These are phyloP conservation scores for Cladorrhinum samala DNA, from an alignment of 495 filamentous ascomycete species.

Conservation along the genomic window DNA sequence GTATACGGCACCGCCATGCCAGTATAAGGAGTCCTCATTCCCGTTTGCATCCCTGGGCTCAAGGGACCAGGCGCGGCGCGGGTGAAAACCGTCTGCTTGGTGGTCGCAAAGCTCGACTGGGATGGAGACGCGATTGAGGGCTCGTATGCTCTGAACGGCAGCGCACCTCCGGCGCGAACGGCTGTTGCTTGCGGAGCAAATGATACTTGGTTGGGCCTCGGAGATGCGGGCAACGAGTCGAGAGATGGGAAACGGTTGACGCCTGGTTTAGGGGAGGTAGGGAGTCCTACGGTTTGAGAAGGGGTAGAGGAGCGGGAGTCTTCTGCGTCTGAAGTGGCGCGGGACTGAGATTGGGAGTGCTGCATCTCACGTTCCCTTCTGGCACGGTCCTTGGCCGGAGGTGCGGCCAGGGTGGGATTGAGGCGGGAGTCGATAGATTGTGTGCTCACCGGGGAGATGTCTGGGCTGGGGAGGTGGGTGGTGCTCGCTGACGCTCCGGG, in stretches of 20 bases:
- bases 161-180: constrained; percentile 40
- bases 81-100: constrained; percentile 76
- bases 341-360: constrained; percentile 23
- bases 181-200: constrained; percentile 21
- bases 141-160: constrained; percentile 60
- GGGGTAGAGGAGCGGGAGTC: constrained; percentile 40
- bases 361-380: constrained; percentile 7
- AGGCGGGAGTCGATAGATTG: constrained; percentile 45
- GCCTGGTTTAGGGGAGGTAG: constrained; percentile 41
- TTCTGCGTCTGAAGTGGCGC: constrained; percentile 26
- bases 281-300: constrained; percentile 41
- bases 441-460: constrained; percentile 43
- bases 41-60: constrained; percentile 32
- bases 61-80: constrained; percentile 44
- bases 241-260: constrained; percentile 41
- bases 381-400: constrained; percentile 10
- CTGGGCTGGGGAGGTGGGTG: constrained; percentile 38
- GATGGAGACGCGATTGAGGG: constrained; percentile 46
- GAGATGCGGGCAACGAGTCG: constrained; percentile 38
- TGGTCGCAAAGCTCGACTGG: constrained; percentile 35
- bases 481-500: constrained; percentile 2
- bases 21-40: constrained; percentile 58
- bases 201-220: constrained; percentile 34
- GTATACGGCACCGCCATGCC: constrained; percentile 75
- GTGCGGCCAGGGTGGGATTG: constrained; percentile 26